Percentiles rank a stretch among this genome's conserved stretches.
Evolutionary conservation across 1,139 yeast species (phyloP).

Genomic region (Scheffersomyces segobiensis): DNA sequence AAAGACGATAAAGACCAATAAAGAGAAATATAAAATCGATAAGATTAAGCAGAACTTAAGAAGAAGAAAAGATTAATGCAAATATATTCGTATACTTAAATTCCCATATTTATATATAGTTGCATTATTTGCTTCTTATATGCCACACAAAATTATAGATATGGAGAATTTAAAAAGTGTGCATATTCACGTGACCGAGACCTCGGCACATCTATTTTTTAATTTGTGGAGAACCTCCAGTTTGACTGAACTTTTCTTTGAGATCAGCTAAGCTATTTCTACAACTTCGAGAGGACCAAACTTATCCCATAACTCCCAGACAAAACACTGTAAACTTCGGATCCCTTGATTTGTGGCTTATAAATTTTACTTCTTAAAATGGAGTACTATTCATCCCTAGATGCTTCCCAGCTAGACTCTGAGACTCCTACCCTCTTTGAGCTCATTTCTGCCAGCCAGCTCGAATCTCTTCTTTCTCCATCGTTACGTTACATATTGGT

Average conservation of each 20-base stretch:
- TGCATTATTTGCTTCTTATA: too few relatives aligned
- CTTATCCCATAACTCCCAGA: not conserved
- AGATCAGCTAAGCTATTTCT: not conserved
- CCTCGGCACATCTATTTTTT: not conserved
- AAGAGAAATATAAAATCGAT: too few relatives aligned
- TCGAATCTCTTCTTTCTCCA: constrained; percentile 77
- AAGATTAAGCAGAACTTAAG: not conserved
- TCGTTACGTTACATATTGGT: constrained; percentile 79
- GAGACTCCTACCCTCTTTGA: constrained; percentile 83
- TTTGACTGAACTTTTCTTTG: not conserved
- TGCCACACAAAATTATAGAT: not conserved
- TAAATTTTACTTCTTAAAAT: constrained; percentile 27
- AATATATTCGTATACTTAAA: too few relatives aligned
- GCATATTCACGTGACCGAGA: not conserved
- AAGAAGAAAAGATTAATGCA: not conserved
- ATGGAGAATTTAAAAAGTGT: not conserved
- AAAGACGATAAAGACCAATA: not conserved
- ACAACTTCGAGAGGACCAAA: not conserved
- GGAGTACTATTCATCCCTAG: constrained; percentile 83
- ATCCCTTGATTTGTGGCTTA: not conserved
- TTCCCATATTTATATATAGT: not conserved
- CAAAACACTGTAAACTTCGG: not conserved
- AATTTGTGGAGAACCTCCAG: not conserved
- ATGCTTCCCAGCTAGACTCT: constrained; percentile 72
- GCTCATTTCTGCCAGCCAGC: constrained; percentile 76